phyloP scores from a whole-genome alignment of 1,284 basidiomycete species.

The Mixia osmundae region DNA sequence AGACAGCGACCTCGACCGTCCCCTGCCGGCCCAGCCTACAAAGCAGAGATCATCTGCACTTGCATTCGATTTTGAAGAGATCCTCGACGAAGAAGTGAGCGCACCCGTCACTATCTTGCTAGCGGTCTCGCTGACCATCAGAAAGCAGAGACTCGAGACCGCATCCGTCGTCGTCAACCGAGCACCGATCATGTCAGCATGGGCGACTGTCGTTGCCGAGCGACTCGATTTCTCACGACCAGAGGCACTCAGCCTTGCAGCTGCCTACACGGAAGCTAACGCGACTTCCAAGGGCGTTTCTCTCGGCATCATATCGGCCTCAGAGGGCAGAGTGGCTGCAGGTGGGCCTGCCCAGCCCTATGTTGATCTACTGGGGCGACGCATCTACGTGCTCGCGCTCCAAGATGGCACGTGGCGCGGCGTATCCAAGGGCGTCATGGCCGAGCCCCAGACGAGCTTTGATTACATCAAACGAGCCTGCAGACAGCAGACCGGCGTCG shows the following conservation, averaged over 20 bases:
- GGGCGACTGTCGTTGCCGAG: constrained; percentile 67
- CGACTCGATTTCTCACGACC: constrained; percentile 39
- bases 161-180: constrained; percentile 56
- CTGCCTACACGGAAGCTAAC: constrained; percentile 64
- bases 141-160: constrained; percentile 33
- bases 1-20: constrained; percentile 31
- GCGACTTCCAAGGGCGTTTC: constrained; percentile 58
- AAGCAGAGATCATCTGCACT: neutral
- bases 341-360: constrained; percentile 56
- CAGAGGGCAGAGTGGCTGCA: constrained; percentile 32
- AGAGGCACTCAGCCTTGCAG: constrained; percentile 73
- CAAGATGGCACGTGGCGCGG: constrained; percentile 53
- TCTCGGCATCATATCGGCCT: constrained; percentile 42
- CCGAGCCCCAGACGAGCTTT: constrained; percentile 46
- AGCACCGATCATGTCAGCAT: constrained; percentile 81
- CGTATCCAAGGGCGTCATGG: constrained; percentile 44
- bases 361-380: constrained; percentile 61
- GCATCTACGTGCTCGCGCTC: constrained; percentile 54
- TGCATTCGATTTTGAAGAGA: neutral
- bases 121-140: constrained; percentile 2
- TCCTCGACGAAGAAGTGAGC: neutral
- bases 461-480: constrained; percentile 59
- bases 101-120: constrained; percentile 8
- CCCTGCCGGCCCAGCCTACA: constrained; percentile 27
- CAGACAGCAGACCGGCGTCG: constrained; percentile 42